These are phyloP conservation scores for Echinochloa phyllopogon DNA, from an alignment of 176 grass and related monocot genomes.

Conservation along the genomic window DNA sequence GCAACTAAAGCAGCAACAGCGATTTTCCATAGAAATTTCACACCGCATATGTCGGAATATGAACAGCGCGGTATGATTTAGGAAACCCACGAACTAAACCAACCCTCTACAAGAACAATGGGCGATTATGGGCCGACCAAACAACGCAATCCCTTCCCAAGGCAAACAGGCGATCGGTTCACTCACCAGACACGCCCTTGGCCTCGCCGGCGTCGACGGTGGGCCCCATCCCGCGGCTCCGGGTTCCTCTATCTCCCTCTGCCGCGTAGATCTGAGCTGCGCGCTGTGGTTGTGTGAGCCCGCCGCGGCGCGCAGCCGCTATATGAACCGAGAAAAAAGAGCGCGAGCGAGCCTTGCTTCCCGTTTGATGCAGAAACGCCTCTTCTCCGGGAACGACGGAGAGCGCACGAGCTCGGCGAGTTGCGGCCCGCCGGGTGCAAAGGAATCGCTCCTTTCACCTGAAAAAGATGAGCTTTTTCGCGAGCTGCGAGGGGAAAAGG, in stretches of 20 bases:
- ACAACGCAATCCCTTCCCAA: constrained; percentile 9
- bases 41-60: not conserved
- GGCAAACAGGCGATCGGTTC: not conserved
- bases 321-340: constrained; percentile 7
- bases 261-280: constrained; percentile 46
- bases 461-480: constrained; percentile 32
- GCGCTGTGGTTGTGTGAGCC: not conserved
- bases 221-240: constrained; percentile 49
- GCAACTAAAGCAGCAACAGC: not conserved
- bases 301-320: constrained; percentile 25
- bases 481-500: not conserved
- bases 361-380: constrained; percentile 39
- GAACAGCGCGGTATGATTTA: not conserved
- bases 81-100: not conserved
- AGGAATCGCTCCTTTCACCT: constrained; percentile 35
- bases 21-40: not conserved
- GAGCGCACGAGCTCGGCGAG: constrained; percentile 38
- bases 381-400: constrained; percentile 21
- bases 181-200: constrained; percentile 60
- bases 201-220: constrained; percentile 42
- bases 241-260: not conserved
- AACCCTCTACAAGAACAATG: constrained; percentile 1
- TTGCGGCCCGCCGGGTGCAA: not conserved
- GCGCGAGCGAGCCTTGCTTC: constrained; percentile 30
- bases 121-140: constrained; percentile 28